Percentiles rank a stretch among this genome's conserved stretches.
Evolutionary conservation across 75 land plant species (phyloP).

Genomic region (Cupressus sempervirens): DNA sequence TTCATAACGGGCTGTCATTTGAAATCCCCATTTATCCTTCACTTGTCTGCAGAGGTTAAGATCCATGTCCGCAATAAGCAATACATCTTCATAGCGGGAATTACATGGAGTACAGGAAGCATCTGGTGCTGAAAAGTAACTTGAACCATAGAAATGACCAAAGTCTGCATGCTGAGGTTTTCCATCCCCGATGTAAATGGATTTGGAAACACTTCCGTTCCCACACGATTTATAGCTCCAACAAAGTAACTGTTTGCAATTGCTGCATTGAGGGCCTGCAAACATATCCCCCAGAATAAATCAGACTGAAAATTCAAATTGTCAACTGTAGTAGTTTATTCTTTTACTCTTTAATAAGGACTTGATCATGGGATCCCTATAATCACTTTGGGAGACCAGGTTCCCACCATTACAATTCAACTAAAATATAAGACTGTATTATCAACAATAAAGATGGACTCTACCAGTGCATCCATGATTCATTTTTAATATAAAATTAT

Average conservation of each 20-base stretch:
- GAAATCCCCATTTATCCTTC: constrained; percentile 96
- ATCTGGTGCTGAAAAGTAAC: constrained; percentile 90
- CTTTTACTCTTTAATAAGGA: not conserved
- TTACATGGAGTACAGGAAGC: constrained; percentile 91
- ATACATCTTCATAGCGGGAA: constrained; percentile 77
- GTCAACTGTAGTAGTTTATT: not conserved
- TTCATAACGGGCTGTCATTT: constrained; percentile 95
- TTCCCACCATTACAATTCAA: constrained; percentile 10
- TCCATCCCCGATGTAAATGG: constrained; percentile 98
- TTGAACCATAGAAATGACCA: constrained; percentile 97
- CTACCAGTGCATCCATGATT: not conserved
- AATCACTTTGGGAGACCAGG: not conserved
- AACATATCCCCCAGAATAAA: not conserved
- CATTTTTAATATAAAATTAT: not conserved
- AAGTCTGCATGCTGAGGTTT: constrained; percentile 89
- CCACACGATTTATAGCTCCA: constrained; percentile 95
- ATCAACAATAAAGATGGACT: not conserved
- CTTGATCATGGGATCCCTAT: not conserved
- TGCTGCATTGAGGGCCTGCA: constrained; percentile 97
- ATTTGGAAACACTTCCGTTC: constrained; percentile 86
- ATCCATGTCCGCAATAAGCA: constrained; percentile 83
- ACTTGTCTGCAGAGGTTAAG: constrained; percentile 90
- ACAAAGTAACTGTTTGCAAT: constrained; percentile 94
- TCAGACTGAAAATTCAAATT: constrained; percentile 1
- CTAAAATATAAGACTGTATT: not conserved